Percentiles rank a stretch among this genome's conserved stretches.
These are phyloP conservation scores for Ogataea siamensis DNA, from an alignment of 805 yeast species.

Conservation along the genomic window DNA sequence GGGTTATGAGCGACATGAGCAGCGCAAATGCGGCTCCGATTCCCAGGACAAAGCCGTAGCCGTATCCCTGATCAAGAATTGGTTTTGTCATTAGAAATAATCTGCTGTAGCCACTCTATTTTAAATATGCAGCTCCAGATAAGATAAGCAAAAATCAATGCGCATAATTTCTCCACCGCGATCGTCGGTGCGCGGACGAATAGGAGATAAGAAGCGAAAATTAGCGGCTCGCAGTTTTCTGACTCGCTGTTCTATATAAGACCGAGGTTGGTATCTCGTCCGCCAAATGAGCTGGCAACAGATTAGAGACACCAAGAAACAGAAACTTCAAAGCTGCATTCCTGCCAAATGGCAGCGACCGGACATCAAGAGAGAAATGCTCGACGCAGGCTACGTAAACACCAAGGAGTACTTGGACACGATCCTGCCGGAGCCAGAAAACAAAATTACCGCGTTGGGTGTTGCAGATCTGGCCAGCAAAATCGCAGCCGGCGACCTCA, in stretches of 20 bases:
- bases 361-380: conserved; percentile 32
- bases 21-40: conserved; percentile 33
- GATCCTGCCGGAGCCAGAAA: conserved; percentile 34
- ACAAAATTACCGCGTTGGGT: conserved; percentile 36
- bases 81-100: not conserved
- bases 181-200: not conserved
- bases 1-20: conserved; percentile 28
- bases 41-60: conserved; percentile 36
- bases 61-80: conserved; percentile 14
- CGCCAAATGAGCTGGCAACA: conserved; percentile 11
- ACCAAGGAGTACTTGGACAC: conserved; percentile 38
- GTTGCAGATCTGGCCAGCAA: conserved; percentile 26
- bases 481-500: conserved; percentile 32
- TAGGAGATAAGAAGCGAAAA: not conserved
- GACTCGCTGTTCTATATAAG: not conserved
- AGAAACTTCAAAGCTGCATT: conserved; percentile 25
- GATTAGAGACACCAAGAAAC: conserved; percentile 12
- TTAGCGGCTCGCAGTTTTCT: not conserved
- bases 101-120: not conserved
- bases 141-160: not conserved
- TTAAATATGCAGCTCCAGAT: conserved; percentile 1
- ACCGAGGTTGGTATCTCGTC: not conserved
- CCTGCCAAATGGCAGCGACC: conserved; percentile 46
- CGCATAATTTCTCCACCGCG: not conserved
- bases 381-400: conserved; percentile 37